Percentiles rank a stretch among this genome's conserved stretches.
These are phyloP conservation scores for Cercospora zeae-maydis DNA, from an alignment of 2,329 filamentous ascomycete species.

Conservation along the genomic window DNA sequence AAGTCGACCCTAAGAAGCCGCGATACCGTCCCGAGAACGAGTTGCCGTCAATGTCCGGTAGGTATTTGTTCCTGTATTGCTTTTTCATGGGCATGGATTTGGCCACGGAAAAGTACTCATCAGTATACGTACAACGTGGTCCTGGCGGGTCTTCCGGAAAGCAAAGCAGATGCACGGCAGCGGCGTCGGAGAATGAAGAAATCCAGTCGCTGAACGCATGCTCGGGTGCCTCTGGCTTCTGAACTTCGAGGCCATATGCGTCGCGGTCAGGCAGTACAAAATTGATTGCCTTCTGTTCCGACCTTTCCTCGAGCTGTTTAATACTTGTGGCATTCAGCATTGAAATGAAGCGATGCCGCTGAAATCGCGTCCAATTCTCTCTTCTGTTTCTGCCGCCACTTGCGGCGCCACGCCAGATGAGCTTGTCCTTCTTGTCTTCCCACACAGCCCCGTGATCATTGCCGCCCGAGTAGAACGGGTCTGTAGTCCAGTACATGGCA, in stretches of 20 bases:
- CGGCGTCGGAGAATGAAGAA: slow-evolving; percentile 40
- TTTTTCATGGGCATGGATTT: slow-evolving; percentile 37
- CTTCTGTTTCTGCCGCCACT: slow-evolving; percentile 47
- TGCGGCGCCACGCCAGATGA: slow-evolving; percentile 50
- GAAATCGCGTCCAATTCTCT: slow-evolving; percentile 67
- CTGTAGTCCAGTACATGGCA: slow-evolving; percentile 49
- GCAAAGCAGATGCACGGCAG: slow-evolving; percentile 46
- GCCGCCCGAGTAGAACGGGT: slow-evolving; percentile 44
- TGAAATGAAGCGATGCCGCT: slow-evolving; percentile 69
- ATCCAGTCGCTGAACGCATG: slow-evolving; percentile 42
- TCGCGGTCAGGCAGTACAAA: slow-evolving; percentile 39
- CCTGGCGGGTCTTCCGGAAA: slow-evolving; percentile 38
- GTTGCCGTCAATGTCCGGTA: slow-evolving; percentile 72
- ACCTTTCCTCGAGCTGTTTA: slow-evolving; percentile 45
- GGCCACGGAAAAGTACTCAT: slow-evolving; percentile 39
- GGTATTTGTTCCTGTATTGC: slow-evolving; percentile 57
- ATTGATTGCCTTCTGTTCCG: slow-evolving; percentile 36
- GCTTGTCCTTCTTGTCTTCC: slow-evolving; percentile 41
- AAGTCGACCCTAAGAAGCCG: slow-evolving; percentile 27
- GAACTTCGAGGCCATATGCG: slow-evolving; percentile 39
- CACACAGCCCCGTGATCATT: slow-evolving; percentile 41
- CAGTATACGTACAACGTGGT: slow-evolving; percentile 47
- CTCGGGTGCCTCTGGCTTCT: slow-evolving; percentile 15
- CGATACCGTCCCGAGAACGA: slow-evolving; percentile 39
- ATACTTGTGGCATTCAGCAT: slow-evolving; percentile 67